Base-by-base conservation (phyloP, 1,284 basidiomycete species). In the Pseudozyma tsukubaensis region DNA sequence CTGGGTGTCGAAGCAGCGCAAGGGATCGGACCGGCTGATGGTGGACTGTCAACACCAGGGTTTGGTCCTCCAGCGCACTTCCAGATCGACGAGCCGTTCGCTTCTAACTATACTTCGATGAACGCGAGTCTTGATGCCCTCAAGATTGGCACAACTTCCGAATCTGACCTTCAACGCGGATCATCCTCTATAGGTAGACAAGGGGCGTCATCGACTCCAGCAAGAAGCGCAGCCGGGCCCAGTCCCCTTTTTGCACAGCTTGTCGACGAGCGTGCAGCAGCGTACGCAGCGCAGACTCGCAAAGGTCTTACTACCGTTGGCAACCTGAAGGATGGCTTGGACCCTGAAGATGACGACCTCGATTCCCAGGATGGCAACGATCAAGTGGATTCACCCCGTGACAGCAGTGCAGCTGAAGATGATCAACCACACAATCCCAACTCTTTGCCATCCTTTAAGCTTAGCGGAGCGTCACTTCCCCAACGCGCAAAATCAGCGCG, bases 271-370 rank as follows among this genome's bases (percentile, higher is more conserved):
- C 55, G 60, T 5, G 71, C 65, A 2, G 53, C 64, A 9, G 65
- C 65, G 3, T 73, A 68, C 32, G 60, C 62, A 0, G 54, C 65
- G 24, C 50, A 54, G n/a, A 29, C 59, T 9, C 51, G 61, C 32
- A 67, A 68, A 29, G 72, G 67, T 11, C 59, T 63, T 19, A 71
- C 68, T 4, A 77, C 70, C 1, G 79, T 81, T 12, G 79, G 78
- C 19, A 76, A 71, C 13, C 54, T 57, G 13, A 76, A 78, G 10
- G 79, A 81, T 49, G 79, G 79, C 2, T 50, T 80, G 19, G 79
- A 78, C 36, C 71, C 73, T 1, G 75, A 69, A 19, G 68, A 76
- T n/a, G 76, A 73, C 29, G 67, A 67, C n/a, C 63, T 67, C 43
- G 74, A 78, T 24, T 61, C 68, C n/a, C 65, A 71, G 32, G 76